phyloP scores from a whole-genome alignment of 2,329 filamentous ascomycete genomes.

The Penicillium sp. region DNA sequence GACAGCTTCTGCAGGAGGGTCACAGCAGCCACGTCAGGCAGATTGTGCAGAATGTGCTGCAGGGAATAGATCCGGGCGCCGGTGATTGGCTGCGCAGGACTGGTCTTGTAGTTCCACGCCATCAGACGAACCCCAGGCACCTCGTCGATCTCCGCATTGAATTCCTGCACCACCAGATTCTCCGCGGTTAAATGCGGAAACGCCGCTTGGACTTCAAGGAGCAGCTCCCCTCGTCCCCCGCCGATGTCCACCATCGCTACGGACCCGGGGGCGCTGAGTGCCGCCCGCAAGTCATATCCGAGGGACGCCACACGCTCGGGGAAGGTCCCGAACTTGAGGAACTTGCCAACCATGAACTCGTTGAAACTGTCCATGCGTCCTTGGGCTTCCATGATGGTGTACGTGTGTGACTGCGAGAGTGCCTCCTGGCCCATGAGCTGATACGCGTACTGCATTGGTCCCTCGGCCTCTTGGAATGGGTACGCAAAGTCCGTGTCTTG shows the following conservation, averaged over 20 bases:
- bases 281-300: conserved; percentile 34
- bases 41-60: conserved; percentile 40
- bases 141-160: conserved; percentile 31
- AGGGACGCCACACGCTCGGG: conserved; percentile 31
- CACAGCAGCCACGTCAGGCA: conserved; percentile 38
- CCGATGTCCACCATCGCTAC: conserved; percentile 39
- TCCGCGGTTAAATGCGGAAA: conserved; percentile 29
- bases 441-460: conserved; percentile 37
- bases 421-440: conserved; percentile 30
- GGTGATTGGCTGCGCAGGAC: conserved; percentile 31
- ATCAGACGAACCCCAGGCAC: conserved; percentile 30
- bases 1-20: conserved; percentile 38
- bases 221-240: conserved; percentile 37
- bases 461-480: conserved; percentile 35
- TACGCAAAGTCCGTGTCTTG: conserved; percentile 35
- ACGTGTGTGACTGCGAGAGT: conserved; percentile 34
- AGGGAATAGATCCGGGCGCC: conserved; percentile 37
- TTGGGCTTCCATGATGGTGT: conserved; percentile 37
- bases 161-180: conserved; percentile 39
- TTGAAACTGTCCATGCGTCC: conserved; percentile 43
- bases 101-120: conserved; percentile 39
- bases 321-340: conserved; percentile 34
- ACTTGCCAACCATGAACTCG: conserved; percentile 42
- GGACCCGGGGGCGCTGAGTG: conserved; percentile 17
- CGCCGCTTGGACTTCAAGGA: conserved; percentile 37